phyloP scores from a whole-genome alignment of 768 basidiomycete genomes.

The Antrodiella citrinella region DNA sequence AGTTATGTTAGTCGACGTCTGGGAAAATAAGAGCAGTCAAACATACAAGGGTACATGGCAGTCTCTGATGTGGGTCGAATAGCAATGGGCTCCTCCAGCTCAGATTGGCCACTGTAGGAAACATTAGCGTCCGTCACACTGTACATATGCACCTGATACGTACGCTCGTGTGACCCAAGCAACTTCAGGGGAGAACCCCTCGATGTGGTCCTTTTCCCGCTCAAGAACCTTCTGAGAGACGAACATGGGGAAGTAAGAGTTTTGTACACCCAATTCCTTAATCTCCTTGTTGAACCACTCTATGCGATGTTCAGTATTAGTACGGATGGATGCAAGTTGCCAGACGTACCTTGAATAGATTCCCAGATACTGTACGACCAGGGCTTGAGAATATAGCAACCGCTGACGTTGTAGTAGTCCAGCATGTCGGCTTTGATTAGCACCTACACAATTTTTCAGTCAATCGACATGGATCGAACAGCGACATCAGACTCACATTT shows the following conservation, averaged over 20 bases:
- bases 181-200: slow-evolving; percentile 98
- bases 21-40: no score
- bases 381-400: slow-evolving; percentile 97
- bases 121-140: not conserved
- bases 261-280: slow-evolving; percentile 92
- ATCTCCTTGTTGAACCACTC: slow-evolving; percentile 92
- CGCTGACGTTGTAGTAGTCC: slow-evolving; percentile 97
- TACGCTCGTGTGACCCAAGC: slow-evolving; percentile 99
- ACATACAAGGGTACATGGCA: slow-evolving; percentile 96
- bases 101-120: slow-evolving; percentile 67
- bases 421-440: slow-evolving; percentile 97
- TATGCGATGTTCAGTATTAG: slow-evolving; percentile 30
- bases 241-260: slow-evolving; percentile 99
- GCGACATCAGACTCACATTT: slow-evolving; percentile 61
- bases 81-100: slow-evolving; percentile 94
- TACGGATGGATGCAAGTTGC: not conserved
- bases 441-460: slow-evolving; percentile 45
- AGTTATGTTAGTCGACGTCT: not conserved
- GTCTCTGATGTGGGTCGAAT: slow-evolving; percentile 98
- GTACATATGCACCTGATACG: slow-evolving; percentile 23
- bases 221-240: slow-evolving; percentile 89
- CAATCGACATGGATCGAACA: not conserved
- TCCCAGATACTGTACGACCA: slow-evolving; percentile 99
- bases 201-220: slow-evolving; percentile 96
- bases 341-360: slow-evolving; percentile 70